Conservation (phyloP, 805 yeast genomes). For the Nakazawaea ambrosiae region DNA sequence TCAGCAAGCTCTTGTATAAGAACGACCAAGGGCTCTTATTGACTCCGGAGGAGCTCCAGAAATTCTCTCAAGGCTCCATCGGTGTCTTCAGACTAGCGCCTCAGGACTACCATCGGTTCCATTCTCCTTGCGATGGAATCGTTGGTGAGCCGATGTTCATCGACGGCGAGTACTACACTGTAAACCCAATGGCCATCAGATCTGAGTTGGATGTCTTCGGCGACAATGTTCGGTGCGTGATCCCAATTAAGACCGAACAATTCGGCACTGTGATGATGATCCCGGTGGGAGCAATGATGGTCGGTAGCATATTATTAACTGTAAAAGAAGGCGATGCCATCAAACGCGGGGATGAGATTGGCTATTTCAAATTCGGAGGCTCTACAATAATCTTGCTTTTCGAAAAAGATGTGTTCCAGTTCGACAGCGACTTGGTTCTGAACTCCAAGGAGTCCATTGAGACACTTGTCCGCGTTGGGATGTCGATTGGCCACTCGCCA, state of each 20-base stretch:
- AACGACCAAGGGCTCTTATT: constrained; percentile 28
- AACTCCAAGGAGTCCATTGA: constrained; percentile 71
- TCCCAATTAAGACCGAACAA: constrained; percentile 68
- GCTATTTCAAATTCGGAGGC: constrained; percentile 96
- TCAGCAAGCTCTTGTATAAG: constrained; percentile 51
- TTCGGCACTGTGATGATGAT: constrained; percentile 76
- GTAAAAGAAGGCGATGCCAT: constrained; percentile 53
- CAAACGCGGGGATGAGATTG: constrained; percentile 73
- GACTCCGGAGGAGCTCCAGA: constrained; percentile 11
- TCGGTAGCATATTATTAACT: constrained; percentile 78
- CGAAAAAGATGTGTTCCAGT: constrained; percentile 38
- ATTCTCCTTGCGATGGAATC: constrained; percentile 74
- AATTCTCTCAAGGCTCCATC: constrained; percentile 50
- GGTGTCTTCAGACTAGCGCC: constrained; percentile 90
- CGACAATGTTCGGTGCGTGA: constrained; percentile 74
- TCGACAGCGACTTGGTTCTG: constrained; percentile 66
- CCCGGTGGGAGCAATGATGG: constrained; percentile 98
- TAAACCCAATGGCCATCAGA: constrained; percentile 94
- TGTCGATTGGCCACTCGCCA: constrained; percentile 77
- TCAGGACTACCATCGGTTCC: constrained; percentile 94
- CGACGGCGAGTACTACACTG: constrained; percentile 91
- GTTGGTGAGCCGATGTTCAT: constrained; percentile 62
- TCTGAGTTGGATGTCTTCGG: constrained; percentile 88
- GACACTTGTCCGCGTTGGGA: constrained; percentile 83
- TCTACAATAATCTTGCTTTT: constrained; percentile 73